Percentiles rank a stretch among this genome's conserved stretches.
Conservation (phyloP, 495 filamentous ascomycete genomes). For the Aspergillus sclerotioniger region DNA sequence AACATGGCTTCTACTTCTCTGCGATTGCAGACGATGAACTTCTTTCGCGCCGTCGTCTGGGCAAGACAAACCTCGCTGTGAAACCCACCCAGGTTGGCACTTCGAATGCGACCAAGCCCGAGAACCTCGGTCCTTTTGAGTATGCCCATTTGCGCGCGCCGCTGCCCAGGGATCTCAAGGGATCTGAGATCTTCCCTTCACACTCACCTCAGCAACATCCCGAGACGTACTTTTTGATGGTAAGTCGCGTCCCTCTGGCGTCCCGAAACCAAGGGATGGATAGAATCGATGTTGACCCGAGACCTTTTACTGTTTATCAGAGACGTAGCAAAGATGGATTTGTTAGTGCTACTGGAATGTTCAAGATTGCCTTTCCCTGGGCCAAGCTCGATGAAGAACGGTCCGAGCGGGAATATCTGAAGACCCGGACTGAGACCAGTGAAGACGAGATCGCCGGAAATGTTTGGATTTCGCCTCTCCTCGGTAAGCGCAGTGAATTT, state of each 20-base stretch:
- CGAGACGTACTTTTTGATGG: slow-evolving; percentile 95
- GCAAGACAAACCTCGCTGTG: slow-evolving; percentile 86
- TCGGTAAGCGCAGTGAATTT: slow-evolving; percentile 53
- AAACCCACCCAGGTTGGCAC: slow-evolving; percentile 66
- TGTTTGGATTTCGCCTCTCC: slow-evolving; percentile 85
- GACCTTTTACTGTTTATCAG: slow-evolving; percentile 30
- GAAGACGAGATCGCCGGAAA: slow-evolving; percentile 93
- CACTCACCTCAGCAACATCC: slow-evolving; percentile 55
- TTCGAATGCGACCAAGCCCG: slow-evolving; percentile 62
- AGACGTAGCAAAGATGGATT: slow-evolving; percentile 91
- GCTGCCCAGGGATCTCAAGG: slow-evolving; percentile 78
- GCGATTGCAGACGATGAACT: slow-evolving; percentile 68
- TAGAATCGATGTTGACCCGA: not conserved
- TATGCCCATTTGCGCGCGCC: slow-evolving; percentile 94
- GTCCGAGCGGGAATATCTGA: slow-evolving; percentile 81
- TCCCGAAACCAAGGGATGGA: not conserved
- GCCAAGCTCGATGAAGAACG: slow-evolving; percentile 81
- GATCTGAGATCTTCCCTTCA: slow-evolving; percentile 87
- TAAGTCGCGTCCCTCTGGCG: slow-evolving; percentile 33
- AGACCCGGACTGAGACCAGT: slow-evolving; percentile 70
- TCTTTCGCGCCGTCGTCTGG: slow-evolving; percentile 78
- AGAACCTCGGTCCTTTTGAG: slow-evolving; percentile 81
- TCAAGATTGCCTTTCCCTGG: slow-evolving; percentile 97
- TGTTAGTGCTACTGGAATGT: slow-evolving; percentile 97
- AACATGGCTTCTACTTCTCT: slow-evolving; percentile 12